Conservation (phyloP, 2,329 filamentous ascomycete species). For the Pseudocercospora eumusae region DNA sequence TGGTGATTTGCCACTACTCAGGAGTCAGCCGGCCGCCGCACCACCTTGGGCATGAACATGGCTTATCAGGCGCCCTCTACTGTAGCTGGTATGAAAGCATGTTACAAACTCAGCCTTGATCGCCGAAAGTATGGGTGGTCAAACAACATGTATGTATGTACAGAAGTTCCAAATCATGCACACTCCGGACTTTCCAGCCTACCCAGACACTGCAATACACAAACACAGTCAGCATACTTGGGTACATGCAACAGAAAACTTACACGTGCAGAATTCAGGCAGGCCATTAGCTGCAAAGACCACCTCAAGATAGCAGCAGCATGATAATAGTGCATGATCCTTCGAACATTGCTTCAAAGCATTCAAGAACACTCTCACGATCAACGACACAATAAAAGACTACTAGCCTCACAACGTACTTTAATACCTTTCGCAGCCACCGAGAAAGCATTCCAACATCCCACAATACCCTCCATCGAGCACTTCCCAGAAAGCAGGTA, state of each 20-base stretch:
- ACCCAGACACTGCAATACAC: neutral
- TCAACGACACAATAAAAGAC: neutral
- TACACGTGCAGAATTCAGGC: neutral
- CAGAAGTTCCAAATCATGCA: neutral
- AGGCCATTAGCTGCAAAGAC: neutral
- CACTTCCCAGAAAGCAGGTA: neutral
- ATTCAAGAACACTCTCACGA: neutral
- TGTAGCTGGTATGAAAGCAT: neutral
- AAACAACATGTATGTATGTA: neutral
- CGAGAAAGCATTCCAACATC: neutral
- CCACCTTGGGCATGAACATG: neutral
- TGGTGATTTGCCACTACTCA: neutral
- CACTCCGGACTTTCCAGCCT: neutral
- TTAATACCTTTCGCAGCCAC: neutral
- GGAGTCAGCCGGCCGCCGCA: neutral
- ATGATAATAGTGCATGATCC: neutral
- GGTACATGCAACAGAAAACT: neutral
- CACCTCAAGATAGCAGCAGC: neutral
- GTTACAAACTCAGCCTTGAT: constrained; percentile 1
- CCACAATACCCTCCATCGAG: neutral
- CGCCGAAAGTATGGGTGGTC: neutral
- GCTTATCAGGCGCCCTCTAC: neutral
- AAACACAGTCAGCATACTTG: constrained; percentile 4
- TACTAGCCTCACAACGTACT: neutral
- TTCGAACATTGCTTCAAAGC: neutral